These are phyloP conservation scores for Raphanus sativus DNA, from an alignment of 345 rosid genomes.

Conservation along the genomic window DNA sequence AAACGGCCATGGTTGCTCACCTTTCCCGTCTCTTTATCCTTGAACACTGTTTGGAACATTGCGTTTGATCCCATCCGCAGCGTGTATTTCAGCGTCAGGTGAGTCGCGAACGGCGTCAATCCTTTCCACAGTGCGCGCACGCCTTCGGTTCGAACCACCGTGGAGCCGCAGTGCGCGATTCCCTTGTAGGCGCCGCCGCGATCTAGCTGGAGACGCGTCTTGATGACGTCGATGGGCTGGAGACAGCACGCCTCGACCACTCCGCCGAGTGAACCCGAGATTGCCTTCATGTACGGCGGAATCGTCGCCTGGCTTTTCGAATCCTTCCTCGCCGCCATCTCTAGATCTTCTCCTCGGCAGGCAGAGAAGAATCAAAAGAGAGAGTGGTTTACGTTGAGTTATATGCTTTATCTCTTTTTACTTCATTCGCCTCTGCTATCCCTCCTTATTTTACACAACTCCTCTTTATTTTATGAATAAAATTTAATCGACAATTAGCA, in stretches of 20 bases:
- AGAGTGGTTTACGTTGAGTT: not conserved
- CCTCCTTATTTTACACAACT: not conserved
- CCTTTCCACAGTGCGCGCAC: conserved; percentile 93
- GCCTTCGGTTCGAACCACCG: conserved; percentile 68
- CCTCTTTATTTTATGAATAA: not conserved
- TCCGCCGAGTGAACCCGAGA: conserved; percentile 89
- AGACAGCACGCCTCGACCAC: conserved; percentile 84
- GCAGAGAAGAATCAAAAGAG: not conserved
- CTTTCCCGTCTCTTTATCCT: conserved; percentile 75
- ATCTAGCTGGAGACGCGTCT: conserved; percentile 91
- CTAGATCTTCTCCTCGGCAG: not conserved
- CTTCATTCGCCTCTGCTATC: not conserved
- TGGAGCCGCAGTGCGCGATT: conserved; percentile 75
- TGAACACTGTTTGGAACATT: conserved; percentile 64
- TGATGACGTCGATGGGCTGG: conserved; percentile 94
- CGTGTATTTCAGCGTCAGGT: conserved; percentile 82
- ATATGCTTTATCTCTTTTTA: not conserved
- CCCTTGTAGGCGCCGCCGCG: conserved; percentile 65
- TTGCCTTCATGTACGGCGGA: conserved; percentile 89
- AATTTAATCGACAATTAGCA: not conserved
- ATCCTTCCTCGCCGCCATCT: conserved; percentile 10
- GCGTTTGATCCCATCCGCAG: conserved; percentile 96
- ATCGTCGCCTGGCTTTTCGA: conserved; percentile 35
- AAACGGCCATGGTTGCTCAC: conserved; percentile 59
- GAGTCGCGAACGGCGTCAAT: conserved; percentile 91